A percentile compares a stretch with the other conserved stretches of the same genome.
These are phyloP conservation scores for Penicillium hesseltinei DNA, from an alignment of 2,329 filamentous ascomycete genomes.

Conservation along the genomic window DNA sequence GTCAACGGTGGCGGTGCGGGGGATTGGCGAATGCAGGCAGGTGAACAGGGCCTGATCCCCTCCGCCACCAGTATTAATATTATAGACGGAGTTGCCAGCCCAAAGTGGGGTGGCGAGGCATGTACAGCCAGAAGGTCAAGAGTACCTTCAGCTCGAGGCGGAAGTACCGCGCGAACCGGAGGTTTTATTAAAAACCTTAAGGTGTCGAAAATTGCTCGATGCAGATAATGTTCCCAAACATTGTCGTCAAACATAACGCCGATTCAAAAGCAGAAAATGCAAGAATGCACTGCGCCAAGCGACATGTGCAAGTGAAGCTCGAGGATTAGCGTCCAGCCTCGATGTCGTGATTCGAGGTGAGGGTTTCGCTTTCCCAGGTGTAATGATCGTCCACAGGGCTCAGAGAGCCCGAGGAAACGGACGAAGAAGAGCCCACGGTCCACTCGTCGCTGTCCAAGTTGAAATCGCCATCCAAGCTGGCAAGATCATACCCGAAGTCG, in stretches of 20 bases:
- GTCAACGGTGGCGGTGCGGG: conserved; percentile 28
- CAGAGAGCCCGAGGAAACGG: conserved; percentile 64
- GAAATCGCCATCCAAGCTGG: conserved; percentile 56
- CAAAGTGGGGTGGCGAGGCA: conserved; percentile 30
- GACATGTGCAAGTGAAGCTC: conserved; percentile 23
- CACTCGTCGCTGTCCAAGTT: conserved; percentile 78
- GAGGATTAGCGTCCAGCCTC: conserved; percentile 38
- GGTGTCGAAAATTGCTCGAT: conserved; percentile 41
- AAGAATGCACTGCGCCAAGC: conserved; percentile 22
- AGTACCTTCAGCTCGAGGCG: conserved; percentile 23
- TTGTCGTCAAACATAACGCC: conserved; percentile 42
- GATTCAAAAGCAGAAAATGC: conserved; percentile 31
- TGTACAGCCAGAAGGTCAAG: conserved; percentile 37
- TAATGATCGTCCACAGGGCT: conserved; percentile 62
- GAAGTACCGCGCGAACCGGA: conserved; percentile 24
- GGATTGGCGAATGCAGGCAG: conserved; percentile 14
- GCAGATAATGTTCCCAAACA: conserved; percentile 35
- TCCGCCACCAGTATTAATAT: conserved; percentile 40
- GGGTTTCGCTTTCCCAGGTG: conserved; percentile 43
- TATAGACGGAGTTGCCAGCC: conserved; percentile 35
- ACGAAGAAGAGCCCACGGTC: conserved; percentile 82
- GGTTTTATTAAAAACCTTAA: conserved; percentile 38
- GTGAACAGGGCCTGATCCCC: conserved; percentile 14
- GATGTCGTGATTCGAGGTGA: conserved; percentile 39
- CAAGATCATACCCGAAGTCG: conserved; percentile 55